These are phyloP conservation scores for Cymodocea nodosa DNA, from an alignment of 116 monocot genomes.

Conservation along the genomic window DNA sequence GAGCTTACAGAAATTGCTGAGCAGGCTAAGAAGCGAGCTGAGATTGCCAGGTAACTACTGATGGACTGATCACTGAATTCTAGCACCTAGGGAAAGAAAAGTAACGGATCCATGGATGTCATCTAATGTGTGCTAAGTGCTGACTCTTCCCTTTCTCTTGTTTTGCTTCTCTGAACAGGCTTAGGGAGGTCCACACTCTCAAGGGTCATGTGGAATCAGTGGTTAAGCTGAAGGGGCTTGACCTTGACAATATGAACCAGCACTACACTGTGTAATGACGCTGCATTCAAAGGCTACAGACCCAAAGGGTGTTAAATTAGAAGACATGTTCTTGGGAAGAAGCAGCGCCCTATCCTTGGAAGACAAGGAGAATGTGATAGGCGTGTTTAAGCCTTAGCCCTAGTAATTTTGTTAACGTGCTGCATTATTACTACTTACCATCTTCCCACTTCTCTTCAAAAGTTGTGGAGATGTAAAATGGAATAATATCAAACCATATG, in stretches of 20 bases:
- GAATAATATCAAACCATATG: slow-evolving; percentile 7
- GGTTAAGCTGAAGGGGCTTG: slow-evolving; percentile 68
- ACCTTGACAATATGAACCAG: slow-evolving; percentile 56
- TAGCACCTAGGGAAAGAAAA: too few relatives aligned
- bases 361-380: too few relatives aligned
- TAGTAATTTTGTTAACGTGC: slow-evolving; percentile 7
- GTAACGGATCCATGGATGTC: slow-evolving; percentile 16
- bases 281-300: background rate
- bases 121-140: slow-evolving; percentile 23
- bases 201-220: slow-evolving; percentile 84
- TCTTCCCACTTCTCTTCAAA: background rate
- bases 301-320: background rate
- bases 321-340: too few relatives aligned
- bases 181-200: slow-evolving; percentile 54
- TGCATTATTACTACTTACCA: background rate
- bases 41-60: slow-evolving; percentile 60
- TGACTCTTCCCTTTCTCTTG: background rate
- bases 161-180: slow-evolving; percentile 17
- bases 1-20: slow-evolving; percentile 95
- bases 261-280: slow-evolving; percentile 46
- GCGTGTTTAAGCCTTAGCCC: slow-evolving; percentile 2
- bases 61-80: background rate
- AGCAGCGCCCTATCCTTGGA: background rate
- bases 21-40: slow-evolving; percentile 82
- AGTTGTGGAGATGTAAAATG: slow-evolving; percentile 6